Base-by-base conservation (phyloP, 495 filamentous ascomycete genomes). In the Penicillium herquei region DNA sequence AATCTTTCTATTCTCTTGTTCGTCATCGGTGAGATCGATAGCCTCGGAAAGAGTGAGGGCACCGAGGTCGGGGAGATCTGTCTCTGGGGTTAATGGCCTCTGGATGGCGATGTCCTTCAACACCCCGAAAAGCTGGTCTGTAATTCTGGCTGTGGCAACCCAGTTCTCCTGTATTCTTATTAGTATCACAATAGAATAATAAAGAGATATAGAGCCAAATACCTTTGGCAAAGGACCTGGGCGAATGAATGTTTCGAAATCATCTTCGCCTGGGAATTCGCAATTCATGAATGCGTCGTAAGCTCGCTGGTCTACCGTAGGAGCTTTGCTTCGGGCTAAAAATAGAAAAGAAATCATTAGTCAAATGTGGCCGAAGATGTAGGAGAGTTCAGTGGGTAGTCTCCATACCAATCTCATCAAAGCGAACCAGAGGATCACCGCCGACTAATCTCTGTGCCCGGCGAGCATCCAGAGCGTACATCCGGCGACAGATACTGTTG, bases 281-380 rank as follows among this genome's bases (percentile, higher is more conserved):
- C 74, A 77, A 35, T 72, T 74, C 67, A 79, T 76, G 39, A 79
- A 81, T 33, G 74, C 70, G 34, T 66, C 61, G 35, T 69, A 76
- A 7, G 51, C 56, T 44, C 76, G 68, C 44, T 69, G 62, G 51
- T 78, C 76, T 9, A 62, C 34, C 21, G 63, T 48, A 1, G 65
- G 44, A 0, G 70, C 65, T 7, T 49, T 30, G 39, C 73, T 64
- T n/a, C 63, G 62, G 17, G 71, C 76, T 78, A 26, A 26, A 26
- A 4, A 26, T 26, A 26, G 21, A 26, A 26, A 26, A 21, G 11
- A 31, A 40, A 32, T 52, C 41, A 16, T 16, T 18, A 32, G 7
- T 35, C 3, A 16, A 13, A 46, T 44, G 12, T 10, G 16, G 21
- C 21, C 21, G 4, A 26, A 26, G 21, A 26, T 26, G 3, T 26